phyloP scores from a whole-genome alignment of 2,329 filamentous ascomycete genomes.

The Aspergillus uvarum region DNA sequence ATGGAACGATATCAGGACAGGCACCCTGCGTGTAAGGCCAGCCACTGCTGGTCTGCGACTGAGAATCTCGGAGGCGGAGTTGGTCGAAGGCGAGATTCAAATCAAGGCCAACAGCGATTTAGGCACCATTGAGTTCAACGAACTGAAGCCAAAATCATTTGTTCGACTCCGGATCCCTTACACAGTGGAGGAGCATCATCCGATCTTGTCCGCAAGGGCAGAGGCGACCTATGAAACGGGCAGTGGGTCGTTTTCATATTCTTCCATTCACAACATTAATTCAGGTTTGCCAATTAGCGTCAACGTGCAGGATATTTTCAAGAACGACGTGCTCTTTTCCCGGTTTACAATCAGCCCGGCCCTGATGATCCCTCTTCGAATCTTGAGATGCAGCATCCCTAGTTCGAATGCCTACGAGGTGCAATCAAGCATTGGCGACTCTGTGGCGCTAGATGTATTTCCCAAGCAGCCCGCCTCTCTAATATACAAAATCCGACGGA shows the following conservation, averaged over 20 bases:
- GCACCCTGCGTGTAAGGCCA: constrained; percentile 55
- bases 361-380: constrained; percentile 68
- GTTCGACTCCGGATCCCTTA: constrained; percentile 68
- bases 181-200: constrained; percentile 74
- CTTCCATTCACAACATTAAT: constrained; percentile 62
- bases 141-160: constrained; percentile 31
- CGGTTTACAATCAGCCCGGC: constrained; percentile 88
- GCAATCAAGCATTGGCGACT: constrained; percentile 48
- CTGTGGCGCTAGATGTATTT: constrained; percentile 63
- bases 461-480: constrained; percentile 78
- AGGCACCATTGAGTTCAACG: constrained; percentile 48
- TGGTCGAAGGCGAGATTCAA: constrained; percentile 43
- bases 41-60: constrained; percentile 62
- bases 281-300: constrained; percentile 83
- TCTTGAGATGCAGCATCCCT: constrained; percentile 69
- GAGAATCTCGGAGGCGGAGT: constrained; percentile 51
- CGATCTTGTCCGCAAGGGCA: constrained; percentile 69
- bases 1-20: constrained; percentile 63
- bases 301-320: constrained; percentile 96
- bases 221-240: constrained; percentile 73
- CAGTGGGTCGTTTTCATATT: constrained; percentile 64
- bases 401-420: constrained; percentile 65
- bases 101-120: constrained; percentile 45
- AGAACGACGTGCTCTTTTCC: constrained; percentile 76
- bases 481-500: constrained; percentile 68